Percentiles rank a stretch among this genome's conserved stretches.
These are phyloP conservation scores for Phalaenopsis hybrid DNA, from an alignment of 116 monocot genomes.

Conservation along the genomic window DNA sequence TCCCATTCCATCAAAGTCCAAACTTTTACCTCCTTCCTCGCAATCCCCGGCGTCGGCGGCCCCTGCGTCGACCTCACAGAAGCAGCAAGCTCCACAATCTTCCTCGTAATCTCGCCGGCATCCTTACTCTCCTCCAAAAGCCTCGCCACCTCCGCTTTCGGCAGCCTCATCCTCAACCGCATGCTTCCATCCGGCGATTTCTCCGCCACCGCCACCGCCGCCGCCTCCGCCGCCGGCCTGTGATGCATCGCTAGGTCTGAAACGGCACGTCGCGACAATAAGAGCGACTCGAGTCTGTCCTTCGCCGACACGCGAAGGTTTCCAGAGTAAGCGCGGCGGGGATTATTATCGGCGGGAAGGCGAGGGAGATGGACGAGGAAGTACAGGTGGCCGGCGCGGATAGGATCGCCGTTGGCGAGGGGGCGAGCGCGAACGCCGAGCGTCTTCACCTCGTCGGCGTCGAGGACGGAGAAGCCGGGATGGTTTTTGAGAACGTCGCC, in stretches of 20 bases:
- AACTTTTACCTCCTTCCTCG: constrained; percentile 8
- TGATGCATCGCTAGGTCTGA: constrained; percentile 42
- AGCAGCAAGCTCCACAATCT: constrained; percentile 41
- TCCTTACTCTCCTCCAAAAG: constrained; percentile 52
- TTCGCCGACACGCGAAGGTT: constrained; percentile 26
- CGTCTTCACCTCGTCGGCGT: constrained; percentile 68
- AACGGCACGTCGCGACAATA: constrained; percentile 47
- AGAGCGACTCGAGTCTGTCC: constrained; percentile 64
- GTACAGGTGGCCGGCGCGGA: constrained; percentile 64
- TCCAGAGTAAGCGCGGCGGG: constrained; percentile 20
- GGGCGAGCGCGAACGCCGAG: constrained; percentile 47
- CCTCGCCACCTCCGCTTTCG: constrained; percentile 51
- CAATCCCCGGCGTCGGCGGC: not conserved
- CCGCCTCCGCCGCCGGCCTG: not conserved
- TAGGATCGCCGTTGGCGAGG: constrained; percentile 33
- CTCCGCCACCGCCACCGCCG: constrained; percentile 4
- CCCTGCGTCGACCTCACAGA: not conserved
- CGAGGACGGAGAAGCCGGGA: constrained; percentile 50
- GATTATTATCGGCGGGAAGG: not conserved
- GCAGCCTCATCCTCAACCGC: constrained; percentile 50
- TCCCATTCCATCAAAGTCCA: too few species aligned
- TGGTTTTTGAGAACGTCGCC: constrained; percentile 39
- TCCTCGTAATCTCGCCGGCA: constrained; percentile 41
- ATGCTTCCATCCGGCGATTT: constrained; percentile 8
- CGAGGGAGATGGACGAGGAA: constrained; percentile 58